A percentile compares a stretch with the other conserved stretches of the same genome.
phyloP scores from a whole-genome alignment of 1,284 basidiomycete genomes.

The Bondarzewia mesenterica region DNA sequence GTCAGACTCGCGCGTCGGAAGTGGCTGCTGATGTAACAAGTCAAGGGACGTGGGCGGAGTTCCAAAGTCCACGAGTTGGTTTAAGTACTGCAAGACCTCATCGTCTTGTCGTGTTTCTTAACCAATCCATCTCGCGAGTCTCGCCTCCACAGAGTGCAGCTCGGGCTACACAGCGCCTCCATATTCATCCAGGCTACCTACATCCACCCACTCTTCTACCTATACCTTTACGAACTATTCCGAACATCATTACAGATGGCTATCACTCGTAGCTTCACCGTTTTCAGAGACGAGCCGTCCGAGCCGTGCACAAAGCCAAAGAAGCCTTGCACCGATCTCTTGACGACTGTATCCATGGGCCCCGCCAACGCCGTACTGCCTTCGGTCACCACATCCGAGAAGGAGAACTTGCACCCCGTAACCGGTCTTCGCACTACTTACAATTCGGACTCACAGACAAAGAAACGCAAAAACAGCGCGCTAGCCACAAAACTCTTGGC shows the following conservation, averaged over 20 bases:
- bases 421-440: conserved; percentile 52
- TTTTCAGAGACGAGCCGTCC: conserved; percentile 48
- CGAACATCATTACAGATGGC: conserved; percentile 34
- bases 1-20: conserved; percentile 4
- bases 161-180: neutral
- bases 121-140: neutral
- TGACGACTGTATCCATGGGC: conserved; percentile 13
- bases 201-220: neutral
- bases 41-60: conserved; percentile 8
- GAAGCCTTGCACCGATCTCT: conserved; percentile 13
- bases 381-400: conserved; percentile 40
- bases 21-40: conserved; percentile 3
- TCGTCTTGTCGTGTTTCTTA: neutral
- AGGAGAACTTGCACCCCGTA: conserved; percentile 69
- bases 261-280: conserved; percentile 45
- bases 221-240: conserved; percentile 8
- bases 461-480: conserved; percentile 57
- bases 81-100: conserved; percentile 6
- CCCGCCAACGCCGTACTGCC: conserved; percentile 15
- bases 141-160: neutral
- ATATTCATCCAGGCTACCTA: neutral
- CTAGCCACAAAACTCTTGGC: conserved; percentile 45
- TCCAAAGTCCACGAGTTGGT: conserved; percentile 9
- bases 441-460: conserved; percentile 27
- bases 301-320: conserved; percentile 13